Percentiles rank a stretch among this genome's conserved stretches.
Conservation (phyloP, 192 early-diverging fungal genomes). For the Geranomyces michiganensis region DNA sequence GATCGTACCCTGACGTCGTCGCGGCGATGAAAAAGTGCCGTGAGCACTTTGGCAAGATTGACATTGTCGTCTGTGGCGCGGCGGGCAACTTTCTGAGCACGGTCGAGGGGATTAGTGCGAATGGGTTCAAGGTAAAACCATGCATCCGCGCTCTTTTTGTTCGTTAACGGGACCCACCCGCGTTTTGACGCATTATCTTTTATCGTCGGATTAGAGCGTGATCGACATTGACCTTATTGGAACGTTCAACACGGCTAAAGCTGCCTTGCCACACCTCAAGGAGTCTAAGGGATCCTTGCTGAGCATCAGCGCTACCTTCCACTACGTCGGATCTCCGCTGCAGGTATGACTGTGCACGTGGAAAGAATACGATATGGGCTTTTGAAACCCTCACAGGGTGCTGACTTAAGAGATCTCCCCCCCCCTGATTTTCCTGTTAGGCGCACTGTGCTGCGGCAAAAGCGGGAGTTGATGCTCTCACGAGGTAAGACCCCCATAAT, state of each 20-base stretch:
- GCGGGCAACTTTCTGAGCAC: conserved; percentile 78
- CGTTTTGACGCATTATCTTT: background rate
- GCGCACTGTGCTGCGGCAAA: conserved; percentile 63
- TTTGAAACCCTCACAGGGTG: too few species aligned
- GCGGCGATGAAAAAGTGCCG: conserved; percentile 60
- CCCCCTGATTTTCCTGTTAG: conserved; percentile 2
- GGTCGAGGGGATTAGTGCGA: conserved; percentile 64
- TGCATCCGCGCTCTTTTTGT: background rate
- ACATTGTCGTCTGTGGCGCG: conserved; percentile 66
- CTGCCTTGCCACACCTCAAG: conserved; percentile 70
- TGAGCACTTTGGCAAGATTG: conserved; percentile 68
- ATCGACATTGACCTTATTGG: conserved; percentile 65
- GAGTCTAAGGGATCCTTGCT: conserved; percentile 64
- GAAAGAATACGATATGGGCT: too few species aligned
- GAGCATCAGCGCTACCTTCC: conserved; percentile 72
- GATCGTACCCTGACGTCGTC: conserved; percentile 60
- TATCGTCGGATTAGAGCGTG: conserved; percentile 28
- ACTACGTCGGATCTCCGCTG: conserved; percentile 57
- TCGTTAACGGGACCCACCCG: background rate
- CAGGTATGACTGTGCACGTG: conserved; percentile 44
- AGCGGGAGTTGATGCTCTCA: conserved; percentile 66
- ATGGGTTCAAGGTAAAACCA: conserved; percentile 74
- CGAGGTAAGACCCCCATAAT: too few species aligned
- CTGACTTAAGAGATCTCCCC: too few species aligned
- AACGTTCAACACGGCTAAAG: conserved; percentile 78